Conservation (phyloP, 129 eudicot genomes). For the Smallanthus sonchifolius region DNA sequence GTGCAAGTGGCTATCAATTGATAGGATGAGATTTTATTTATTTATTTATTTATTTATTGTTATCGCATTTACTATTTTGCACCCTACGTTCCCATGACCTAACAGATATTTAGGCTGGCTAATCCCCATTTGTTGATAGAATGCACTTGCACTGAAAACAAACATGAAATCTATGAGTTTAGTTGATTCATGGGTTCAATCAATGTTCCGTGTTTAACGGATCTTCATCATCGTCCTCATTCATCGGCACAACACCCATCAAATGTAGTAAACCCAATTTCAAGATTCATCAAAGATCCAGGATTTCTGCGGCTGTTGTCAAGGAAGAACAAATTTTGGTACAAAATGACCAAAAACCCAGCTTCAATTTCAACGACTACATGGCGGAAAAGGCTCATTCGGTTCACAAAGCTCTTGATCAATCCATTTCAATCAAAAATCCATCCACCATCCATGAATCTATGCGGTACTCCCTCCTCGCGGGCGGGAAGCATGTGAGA, state of each 20-base stretch:
- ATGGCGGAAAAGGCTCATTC: conserved; percentile 42
- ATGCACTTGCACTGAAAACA: not conserved
- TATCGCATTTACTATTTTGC: not conserved
- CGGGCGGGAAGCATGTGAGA: conserved; percentile 66
- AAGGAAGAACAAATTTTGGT: conserved; percentile 20
- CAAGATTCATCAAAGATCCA: conserved; percentile 25
- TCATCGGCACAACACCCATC: conserved; percentile 16
- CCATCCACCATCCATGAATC: conserved; percentile 63
- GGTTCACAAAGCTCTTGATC: conserved; percentile 54
- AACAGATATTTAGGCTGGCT: not conserved
- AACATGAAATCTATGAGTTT: conserved; percentile 52
- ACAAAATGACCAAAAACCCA: not conserved
- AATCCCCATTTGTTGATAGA: conserved; percentile 8
- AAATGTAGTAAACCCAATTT: conserved; percentile 25
- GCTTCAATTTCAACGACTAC: conserved; percentile 52
- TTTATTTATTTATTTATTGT: not conserved
- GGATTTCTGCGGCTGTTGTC: conserved; percentile 34
- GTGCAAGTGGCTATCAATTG: not conserved
- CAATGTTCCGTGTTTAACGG: conserved; percentile 34
- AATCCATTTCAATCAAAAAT: conserved; percentile 39
- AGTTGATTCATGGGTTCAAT: conserved; percentile 51
- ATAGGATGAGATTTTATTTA: not conserved
- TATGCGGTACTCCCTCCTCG: conserved; percentile 63
- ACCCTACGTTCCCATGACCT: conserved; percentile 11
- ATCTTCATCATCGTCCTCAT: conserved; percentile 31